A percentile compares a stretch with the other conserved stretches of the same genome.
These are phyloP conservation scores for Hortiboletus campestris DNA, from an alignment of 768 basidiomycete genomes.

Conservation along the genomic window DNA sequence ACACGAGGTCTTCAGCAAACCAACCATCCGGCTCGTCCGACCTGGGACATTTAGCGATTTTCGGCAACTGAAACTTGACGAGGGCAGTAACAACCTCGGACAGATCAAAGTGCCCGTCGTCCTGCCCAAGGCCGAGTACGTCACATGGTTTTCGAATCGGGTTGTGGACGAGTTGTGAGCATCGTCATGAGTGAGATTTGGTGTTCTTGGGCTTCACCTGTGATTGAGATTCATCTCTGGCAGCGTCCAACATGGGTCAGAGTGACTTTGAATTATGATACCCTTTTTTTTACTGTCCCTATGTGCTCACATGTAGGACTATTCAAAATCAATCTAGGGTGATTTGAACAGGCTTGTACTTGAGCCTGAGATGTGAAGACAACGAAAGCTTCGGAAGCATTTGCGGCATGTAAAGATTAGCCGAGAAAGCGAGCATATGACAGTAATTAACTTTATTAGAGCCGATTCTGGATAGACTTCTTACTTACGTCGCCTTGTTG, in stretches of 20 bases:
- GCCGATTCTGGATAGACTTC: too few species aligned
- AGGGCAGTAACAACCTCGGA: background rate
- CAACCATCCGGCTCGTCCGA: slow-evolving; percentile 23
- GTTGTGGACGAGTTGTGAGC: slow-evolving; percentile 17
- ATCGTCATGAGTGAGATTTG: background rate
- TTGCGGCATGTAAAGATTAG: too few species aligned
- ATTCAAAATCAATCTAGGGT: too few species aligned
- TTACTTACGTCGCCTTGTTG: too few species aligned
- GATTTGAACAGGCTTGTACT: too few species aligned
- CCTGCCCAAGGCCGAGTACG: slow-evolving; percentile 5
- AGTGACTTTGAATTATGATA: background rate
- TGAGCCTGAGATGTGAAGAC: too few species aligned
- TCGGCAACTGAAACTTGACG: slow-evolving; percentile 17
- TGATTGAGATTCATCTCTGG: background rate
- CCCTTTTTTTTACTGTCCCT: background rate
- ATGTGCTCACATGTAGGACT: background rate
- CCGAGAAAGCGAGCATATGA: too few species aligned
- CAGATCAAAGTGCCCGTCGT: slow-evolving; percentile 25
- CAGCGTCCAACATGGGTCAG: background rate
- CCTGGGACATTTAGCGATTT: slow-evolving; percentile 23
- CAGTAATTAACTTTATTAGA: too few species aligned
- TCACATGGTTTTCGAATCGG: background rate
- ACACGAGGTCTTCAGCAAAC: slow-evolving; percentile 4
- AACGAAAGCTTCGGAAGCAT: too few species aligned
- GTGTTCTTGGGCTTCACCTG: background rate